phyloP scores from a whole-genome alignment of 2,329 filamentous ascomycete species.

The Zasmidium cellare region DNA sequence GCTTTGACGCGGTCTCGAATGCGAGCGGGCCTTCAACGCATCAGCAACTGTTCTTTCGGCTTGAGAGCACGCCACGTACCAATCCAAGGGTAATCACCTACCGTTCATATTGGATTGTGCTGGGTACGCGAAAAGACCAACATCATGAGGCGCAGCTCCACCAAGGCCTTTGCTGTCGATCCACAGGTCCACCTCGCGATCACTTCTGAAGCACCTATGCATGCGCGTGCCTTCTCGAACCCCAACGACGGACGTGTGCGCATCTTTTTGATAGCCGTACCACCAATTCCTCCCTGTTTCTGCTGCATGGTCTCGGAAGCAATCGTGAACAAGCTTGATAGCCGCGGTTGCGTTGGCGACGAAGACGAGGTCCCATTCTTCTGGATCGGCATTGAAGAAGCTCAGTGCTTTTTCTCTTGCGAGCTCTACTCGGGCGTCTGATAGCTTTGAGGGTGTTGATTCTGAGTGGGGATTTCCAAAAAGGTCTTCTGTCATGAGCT shows the following conservation, averaged over 20 bases:
- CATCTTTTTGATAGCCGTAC: slow-evolving; percentile 71
- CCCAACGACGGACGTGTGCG: slow-evolving; percentile 83
- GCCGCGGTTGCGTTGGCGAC: slow-evolving; percentile 87
- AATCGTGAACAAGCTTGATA: slow-evolving; percentile 80
- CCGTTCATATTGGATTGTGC: slow-evolving; percentile 93
- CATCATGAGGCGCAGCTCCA: slow-evolving; percentile 22
- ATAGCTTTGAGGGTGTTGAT: slow-evolving; percentile 75
- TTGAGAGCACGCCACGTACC: slow-evolving; percentile 62
- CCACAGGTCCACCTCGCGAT: slow-evolving; percentile 66
- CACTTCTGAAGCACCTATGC: slow-evolving; percentile 66
- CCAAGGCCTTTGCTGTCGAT: slow-evolving; percentile 46
- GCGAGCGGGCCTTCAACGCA: slow-evolving; percentile 32
- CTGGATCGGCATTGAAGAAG: slow-evolving; percentile 79
- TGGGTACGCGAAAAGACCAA: slow-evolving; percentile 71
- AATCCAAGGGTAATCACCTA: slow-evolving; percentile 69
- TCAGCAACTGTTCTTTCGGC: too few relatives aligned
- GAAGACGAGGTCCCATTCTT: slow-evolving; percentile 82
- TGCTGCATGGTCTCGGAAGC: slow-evolving; percentile 59
- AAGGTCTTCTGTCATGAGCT: slow-evolving; percentile 72
- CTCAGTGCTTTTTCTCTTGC: slow-evolving; percentile 69
- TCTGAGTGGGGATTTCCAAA: slow-evolving; percentile 90
- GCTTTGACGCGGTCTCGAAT: slow-evolving; percentile 40
- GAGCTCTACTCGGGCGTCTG: slow-evolving; percentile 73
- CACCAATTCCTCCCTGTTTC: slow-evolving; percentile 39
- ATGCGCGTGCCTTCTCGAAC: slow-evolving; percentile 66